These are phyloP conservation scores for Ceratobasidium sp. DNA, from an alignment of 1,284 basidiomycete species.

Conservation along the genomic window DNA sequence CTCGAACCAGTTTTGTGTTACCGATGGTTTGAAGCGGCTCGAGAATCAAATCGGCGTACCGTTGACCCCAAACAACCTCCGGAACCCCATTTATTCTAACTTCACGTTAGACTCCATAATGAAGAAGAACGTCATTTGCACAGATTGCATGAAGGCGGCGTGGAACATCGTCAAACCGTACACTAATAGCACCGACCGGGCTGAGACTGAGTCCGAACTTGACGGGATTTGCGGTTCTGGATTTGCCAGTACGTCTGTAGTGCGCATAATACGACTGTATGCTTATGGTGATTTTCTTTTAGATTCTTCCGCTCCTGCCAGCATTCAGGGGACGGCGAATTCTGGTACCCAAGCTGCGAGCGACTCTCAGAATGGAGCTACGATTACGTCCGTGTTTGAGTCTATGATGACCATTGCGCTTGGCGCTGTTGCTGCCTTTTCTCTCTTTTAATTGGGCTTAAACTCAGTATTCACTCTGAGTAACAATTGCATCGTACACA, in stretches of 20 bases:
- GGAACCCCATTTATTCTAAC: background rate
- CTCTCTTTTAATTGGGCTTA: background rate
- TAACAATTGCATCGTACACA: background rate
- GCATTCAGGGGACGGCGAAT: slow-evolving; percentile 16
- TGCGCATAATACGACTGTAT: background rate
- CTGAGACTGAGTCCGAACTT: background rate
- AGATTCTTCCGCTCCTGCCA: background rate
- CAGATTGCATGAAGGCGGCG: slow-evolving; percentile 21
- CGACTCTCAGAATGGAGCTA: slow-evolving; percentile 2
- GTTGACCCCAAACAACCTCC: slow-evolving; percentile 25
- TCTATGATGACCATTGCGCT: background rate
- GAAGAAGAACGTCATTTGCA: slow-evolving; percentile 8
- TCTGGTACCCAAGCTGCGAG: background rate
- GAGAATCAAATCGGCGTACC: background rate
- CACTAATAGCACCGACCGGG: background rate
- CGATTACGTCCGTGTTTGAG: background rate
- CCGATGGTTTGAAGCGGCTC: background rate
- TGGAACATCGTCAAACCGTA: slow-evolving; percentile 20
- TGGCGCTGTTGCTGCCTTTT: background rate
- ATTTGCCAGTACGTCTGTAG: background rate
- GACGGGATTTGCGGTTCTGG: slow-evolving; percentile 12
- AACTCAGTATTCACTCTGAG: background rate
- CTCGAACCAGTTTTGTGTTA: slow-evolving; percentile 7
- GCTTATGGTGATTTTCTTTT: background rate
- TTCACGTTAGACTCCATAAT: background rate